A percentile compares a stretch with the other conserved stretches of the same genome.
These are phyloP conservation scores for Aspergillus jensenii DNA, from an alignment of 2,329 filamentous ascomycete species.

Conservation along the genomic window DNA sequence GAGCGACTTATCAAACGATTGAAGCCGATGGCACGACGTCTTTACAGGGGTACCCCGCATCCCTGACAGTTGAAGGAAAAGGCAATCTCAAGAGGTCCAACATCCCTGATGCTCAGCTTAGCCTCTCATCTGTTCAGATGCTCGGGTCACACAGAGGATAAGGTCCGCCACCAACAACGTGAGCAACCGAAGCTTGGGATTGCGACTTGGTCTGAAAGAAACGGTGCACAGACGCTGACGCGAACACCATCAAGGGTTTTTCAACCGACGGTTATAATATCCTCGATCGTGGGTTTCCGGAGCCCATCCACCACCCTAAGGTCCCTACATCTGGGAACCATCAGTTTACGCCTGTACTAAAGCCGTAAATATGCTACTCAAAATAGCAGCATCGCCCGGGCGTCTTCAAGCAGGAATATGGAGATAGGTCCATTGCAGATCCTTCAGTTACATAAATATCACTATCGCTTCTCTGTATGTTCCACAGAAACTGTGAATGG, in stretches of 20 bases:
- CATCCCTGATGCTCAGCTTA: slow-evolving; percentile 5
- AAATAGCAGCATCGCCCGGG: not conserved
- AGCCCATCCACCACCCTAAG: not conserved
- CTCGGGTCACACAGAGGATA: slow-evolving; percentile 4
- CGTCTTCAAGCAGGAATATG: not conserved
- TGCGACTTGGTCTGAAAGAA: not conserved
- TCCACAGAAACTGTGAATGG: not conserved
- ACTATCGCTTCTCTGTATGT: not conserved
- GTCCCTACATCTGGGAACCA: not conserved
- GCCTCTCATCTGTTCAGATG: slow-evolving; percentile 3
- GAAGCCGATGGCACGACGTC: not conserved
- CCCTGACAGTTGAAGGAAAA: not conserved
- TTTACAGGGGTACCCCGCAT: slow-evolving; percentile 10
- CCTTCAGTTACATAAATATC: not conserved
- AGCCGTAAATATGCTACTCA: not conserved
- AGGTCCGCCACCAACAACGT: slow-evolving; percentile 2
- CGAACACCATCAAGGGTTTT: not conserved
- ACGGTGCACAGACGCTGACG: not conserved
- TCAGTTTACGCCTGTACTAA: not conserved
- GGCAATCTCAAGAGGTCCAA: not conserved
- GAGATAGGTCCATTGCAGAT: not conserved
- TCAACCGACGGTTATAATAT: not conserved
- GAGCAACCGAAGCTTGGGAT: not conserved
- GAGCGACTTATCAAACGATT: not conserved
- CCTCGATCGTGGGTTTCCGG: not conserved